A percentile compares a stretch with the other conserved stretches of the same genome.
Conservation (phyloP, 768 basidiomycete genomes). For the Crucibulum laeve region DNA sequence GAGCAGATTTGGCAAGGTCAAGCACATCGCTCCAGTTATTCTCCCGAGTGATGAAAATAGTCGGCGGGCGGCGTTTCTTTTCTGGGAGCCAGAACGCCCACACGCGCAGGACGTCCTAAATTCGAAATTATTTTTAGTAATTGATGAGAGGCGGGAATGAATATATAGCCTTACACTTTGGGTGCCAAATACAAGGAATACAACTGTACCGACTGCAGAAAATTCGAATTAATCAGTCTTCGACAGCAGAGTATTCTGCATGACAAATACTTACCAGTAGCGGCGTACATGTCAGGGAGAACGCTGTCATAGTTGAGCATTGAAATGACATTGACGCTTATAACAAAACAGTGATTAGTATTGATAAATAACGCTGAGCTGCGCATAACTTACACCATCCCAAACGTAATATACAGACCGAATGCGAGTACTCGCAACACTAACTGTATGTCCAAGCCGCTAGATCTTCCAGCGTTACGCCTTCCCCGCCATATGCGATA, state of each 20-base stretch:
- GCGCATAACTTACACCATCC: constrained; percentile 21
- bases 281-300: constrained; percentile 26
- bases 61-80: too few species aligned
- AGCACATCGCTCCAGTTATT: too few species aligned
- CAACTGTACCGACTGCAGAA: constrained; percentile 24
- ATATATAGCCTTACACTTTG: constrained; percentile 22
- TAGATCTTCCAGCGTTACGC: constrained; percentile 20
- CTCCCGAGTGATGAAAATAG: too few species aligned
- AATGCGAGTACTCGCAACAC: constrained; percentile 28
- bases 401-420: constrained; percentile 25
- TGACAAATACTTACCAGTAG: constrained; percentile 20
- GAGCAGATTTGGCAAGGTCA: too few species aligned
- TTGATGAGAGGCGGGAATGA: background rate
- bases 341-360: background rate
- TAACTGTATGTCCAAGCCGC: constrained; percentile 19
- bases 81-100: background rate
- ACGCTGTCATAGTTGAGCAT: constrained; percentile 15
- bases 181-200: constrained; percentile 32
- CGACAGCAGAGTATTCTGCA: background rate
- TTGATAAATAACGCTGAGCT: background rate
- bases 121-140: background rate
- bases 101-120: background rate
- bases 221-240: background rate
- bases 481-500: constrained; percentile 26
- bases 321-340: constrained; percentile 23